Evolutionary conservation across 306 rosid species (phyloP).

Genomic region (Begonia masoniana): DNA sequence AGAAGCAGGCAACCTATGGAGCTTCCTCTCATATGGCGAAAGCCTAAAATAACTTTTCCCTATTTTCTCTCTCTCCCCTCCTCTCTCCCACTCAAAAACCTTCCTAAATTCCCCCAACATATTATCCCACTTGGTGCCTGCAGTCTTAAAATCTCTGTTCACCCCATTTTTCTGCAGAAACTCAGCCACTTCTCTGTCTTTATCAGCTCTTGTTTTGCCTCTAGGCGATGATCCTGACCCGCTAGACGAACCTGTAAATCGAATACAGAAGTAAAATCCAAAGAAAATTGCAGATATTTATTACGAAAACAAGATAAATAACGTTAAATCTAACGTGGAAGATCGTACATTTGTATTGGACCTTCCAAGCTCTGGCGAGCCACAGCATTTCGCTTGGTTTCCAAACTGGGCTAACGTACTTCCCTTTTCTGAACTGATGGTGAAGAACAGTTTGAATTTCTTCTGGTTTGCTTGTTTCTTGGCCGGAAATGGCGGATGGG

Average conservation of each 20-base stretch:
- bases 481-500: conserved; percentile 28
- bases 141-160: conserved; percentile 69
- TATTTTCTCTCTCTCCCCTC: conserved; percentile 52
- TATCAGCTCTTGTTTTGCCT: conserved; percentile 83
- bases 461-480: conserved; percentile 39
- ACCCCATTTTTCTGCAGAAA: conserved; percentile 61
- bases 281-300: background rate
- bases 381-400: conserved; percentile 93
- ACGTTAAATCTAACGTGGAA: too few species aligned
- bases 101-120: conserved; percentile 95
- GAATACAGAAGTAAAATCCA: background rate
- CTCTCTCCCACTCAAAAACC: conserved; percentile 89
- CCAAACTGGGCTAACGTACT: conserved; percentile 96
- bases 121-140: conserved; percentile 97
- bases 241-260: background rate
- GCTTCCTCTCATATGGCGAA: conserved; percentile 89
- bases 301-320: too few species aligned
- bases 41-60: conserved; percentile 94
- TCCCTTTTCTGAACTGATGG: conserved; percentile 74
- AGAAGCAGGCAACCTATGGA: conserved; percentile 85
- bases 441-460: conserved; percentile 30
- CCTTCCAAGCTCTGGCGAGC: conserved; percentile 82
- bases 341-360: conserved; percentile 46
- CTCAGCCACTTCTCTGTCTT: conserved; percentile 84
- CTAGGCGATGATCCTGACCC: conserved; percentile 6